Evolutionary conservation across 2,329 filamentous ascomycete genomes (phyloP), one percentile per base, ranked within the genome.

Genomic region (Xylariales sp.): DNA sequence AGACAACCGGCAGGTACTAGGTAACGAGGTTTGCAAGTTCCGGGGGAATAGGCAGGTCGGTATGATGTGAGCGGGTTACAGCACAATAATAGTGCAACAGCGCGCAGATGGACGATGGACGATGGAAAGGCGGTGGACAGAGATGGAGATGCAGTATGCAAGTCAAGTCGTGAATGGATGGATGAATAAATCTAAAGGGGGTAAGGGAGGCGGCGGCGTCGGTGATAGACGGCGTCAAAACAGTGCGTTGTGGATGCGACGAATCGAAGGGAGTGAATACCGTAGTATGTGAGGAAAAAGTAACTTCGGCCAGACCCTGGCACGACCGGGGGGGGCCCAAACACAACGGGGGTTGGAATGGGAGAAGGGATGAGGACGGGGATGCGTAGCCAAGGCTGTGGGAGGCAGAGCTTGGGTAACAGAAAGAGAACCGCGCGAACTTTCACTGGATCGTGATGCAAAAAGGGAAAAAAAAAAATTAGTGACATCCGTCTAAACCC

Each of bases 71-170:
- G 31, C 14, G 19, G 21, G 32, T 35, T 35, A 31, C 29, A 32
- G 18, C n/a, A 34, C 39, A 42, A 18, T 14, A 22, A 36, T 18
- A 29, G 31, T 31, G 25, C 15, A 18, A 42, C 20, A 27, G 24
- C 24, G n/a, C 8, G 24, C 24, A 8, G 24, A 27, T 8, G n/a
- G n/a, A n/a, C n/a, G n/a, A n/a, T n/a, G n/a, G 21, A 31, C 29
- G 21, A 35, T 20, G 39, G 31, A 42, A 42, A 42, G 39, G 39
- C 39, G 39, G 39, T 42, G 39, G 39, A 20, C 21, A 36, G 31
- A 19, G 20, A 32, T 20, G 29, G 20, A 27, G 12, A 37, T 37
- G 34, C 34, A 37, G n/a, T n/a, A n/a, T n/a, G n/a, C n/a, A n/a
- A n/a, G n/a, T n/a, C n/a, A n/a, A n/a, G n/a, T n/a, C n/a, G n/a